Percentiles rank a stretch among this genome's conserved stretches.
These are phyloP conservation scores for Incumbomyces delicatus DNA, from an alignment of 2,329 filamentous ascomycete genomes.

Conservation along the genomic window DNA sequence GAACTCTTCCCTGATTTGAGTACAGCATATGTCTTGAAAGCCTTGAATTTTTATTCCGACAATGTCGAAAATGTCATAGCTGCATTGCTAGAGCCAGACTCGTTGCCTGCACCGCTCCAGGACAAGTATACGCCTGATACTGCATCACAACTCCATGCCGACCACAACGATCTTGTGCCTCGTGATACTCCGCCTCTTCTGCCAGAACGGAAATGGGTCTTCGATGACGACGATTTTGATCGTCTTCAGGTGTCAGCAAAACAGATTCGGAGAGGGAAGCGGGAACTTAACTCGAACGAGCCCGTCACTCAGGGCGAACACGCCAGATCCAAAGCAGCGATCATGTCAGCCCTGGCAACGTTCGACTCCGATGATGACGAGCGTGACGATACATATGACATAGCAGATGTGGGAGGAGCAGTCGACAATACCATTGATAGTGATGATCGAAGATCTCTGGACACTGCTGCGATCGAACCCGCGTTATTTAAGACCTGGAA, in stretches of 20 bases:
- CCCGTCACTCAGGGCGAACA: slow-evolving; percentile 32
- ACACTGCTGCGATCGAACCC: slow-evolving; percentile 47
- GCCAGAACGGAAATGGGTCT: slow-evolving; percentile 59
- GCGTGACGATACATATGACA: slow-evolving; percentile 92
- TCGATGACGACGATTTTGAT: slow-evolving; percentile 73
- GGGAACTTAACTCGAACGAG: slow-evolving; percentile 11
- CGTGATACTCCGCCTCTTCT: slow-evolving; percentile 26
- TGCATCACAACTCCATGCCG: slow-evolving; percentile 11
- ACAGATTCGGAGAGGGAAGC: slow-evolving; percentile 69
- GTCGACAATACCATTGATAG: slow-evolving; percentile 51
- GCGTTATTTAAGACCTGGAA: slow-evolving; percentile 64
- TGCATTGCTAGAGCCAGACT: slow-evolving; percentile 64
- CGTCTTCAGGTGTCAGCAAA: slow-evolving; percentile 55
- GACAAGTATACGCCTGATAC: slow-evolving; percentile 15
- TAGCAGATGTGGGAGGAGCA: slow-evolving; percentile 80
- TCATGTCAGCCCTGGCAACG: slow-evolving; percentile 73
- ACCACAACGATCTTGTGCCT: slow-evolving; percentile 42
- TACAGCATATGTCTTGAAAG: slow-evolving; percentile 66
- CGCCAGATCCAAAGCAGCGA: slow-evolving; percentile 70
- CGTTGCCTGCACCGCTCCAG: slow-evolving; percentile 59
- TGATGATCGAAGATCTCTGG: slow-evolving; percentile 9
- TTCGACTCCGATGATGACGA: slow-evolving; percentile 96
- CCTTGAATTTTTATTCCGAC: slow-evolving; percentile 70
- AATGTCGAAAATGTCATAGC: slow-evolving; percentile 70
- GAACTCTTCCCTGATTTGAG: slow-evolving; percentile 86